A percentile compares a stretch with the other conserved stretches of the same genome.
phyloP scores from a whole-genome alignment of 208 protist genomes.

The Balamuthia mandrillaris region DNA sequence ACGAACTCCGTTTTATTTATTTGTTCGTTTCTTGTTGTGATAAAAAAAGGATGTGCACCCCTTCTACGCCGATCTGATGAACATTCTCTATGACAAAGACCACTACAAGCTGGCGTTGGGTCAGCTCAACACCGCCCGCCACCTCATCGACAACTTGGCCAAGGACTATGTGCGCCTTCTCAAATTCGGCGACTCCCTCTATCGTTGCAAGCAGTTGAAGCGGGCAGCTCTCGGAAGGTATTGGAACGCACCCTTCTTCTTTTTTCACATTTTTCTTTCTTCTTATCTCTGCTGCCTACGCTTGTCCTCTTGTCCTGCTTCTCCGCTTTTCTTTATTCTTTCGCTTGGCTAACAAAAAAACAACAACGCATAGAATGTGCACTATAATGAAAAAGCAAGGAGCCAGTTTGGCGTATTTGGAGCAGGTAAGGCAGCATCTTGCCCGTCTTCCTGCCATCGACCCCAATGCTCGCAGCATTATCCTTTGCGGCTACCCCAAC shows the following conservation, averaged over 20 bases:
- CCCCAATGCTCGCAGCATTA: conserved; percentile 83
- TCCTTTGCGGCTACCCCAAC: conserved; percentile 98
- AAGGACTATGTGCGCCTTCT: conserved; percentile 97
- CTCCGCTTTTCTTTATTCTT: not conserved
- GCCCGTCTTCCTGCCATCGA: conserved; percentile 98
- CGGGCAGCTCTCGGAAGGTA: conserved; percentile 93
- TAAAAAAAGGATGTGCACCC: conserved; percentile 99
- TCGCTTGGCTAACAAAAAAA: not conserved
- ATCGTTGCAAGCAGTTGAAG: conserved; percentile 99
- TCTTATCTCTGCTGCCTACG: not conserved
- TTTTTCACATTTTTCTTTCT: not conserved
- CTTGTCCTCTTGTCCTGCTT: not conserved
- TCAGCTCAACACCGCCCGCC: conserved; percentile 93
- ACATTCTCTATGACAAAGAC: conserved; percentile 99
- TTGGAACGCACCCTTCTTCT: not conserved
- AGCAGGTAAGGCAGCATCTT: conserved; percentile 99
- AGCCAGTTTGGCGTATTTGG: conserved; percentile 93
- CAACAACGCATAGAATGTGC: conserved; percentile 83
- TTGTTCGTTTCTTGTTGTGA: too few relatives aligned
- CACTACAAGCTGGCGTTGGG: conserved; percentile 99
- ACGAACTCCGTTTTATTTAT: not conserved
- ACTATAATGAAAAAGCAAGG: conserved; percentile 95
- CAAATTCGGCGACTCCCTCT: conserved; percentile 99
- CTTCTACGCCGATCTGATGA: conserved; percentile 99
- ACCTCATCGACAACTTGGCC: conserved; percentile 95